These are phyloP conservation scores for Dentipellis fragilis DNA, from an alignment of 768 basidiomycete species.

Conservation along the genomic window DNA sequence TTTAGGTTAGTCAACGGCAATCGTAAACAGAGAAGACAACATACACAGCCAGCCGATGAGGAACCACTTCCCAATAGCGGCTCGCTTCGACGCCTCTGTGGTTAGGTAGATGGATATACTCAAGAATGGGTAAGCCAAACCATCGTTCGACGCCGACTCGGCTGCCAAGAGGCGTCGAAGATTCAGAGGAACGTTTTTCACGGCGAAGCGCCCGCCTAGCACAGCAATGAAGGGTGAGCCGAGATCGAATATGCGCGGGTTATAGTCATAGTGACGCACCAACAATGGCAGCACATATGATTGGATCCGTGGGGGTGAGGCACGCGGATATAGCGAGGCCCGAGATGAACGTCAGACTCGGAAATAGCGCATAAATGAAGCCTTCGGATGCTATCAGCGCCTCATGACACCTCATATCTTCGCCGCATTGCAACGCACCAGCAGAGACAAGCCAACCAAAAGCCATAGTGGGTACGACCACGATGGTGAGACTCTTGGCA, in stretches of 20 bases:
- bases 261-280: constrained; percentile 27
- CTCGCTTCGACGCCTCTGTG: constrained; percentile 48
- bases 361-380: constrained; percentile 64
- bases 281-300: constrained; percentile 79
- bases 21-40: constrained; percentile 14
- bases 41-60: constrained; percentile 75
- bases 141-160: constrained; percentile 94
- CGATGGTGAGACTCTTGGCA: constrained; percentile 53
- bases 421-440: constrained; percentile 25
- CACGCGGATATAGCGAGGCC: constrained; percentile 83
- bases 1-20: background rate
- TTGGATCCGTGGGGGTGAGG: constrained; percentile 90
- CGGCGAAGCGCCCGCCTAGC: constrained; percentile 56
- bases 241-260: too few species aligned
- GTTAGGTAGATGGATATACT: constrained; percentile 80
- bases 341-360: constrained; percentile 58
- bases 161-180: constrained; percentile 76
- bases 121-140: constrained; percentile 90
- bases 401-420: background rate
- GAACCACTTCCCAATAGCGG: constrained; percentile 78
- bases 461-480: constrained; percentile 81
- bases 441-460: constrained; percentile 76
- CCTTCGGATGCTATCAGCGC: constrained; percentile 25
- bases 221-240: background rate
- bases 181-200: constrained; percentile 59